These are phyloP conservation scores for Collybia mongolica DNA, from an alignment of 768 basidiomycete species.

Conservation along the genomic window DNA sequence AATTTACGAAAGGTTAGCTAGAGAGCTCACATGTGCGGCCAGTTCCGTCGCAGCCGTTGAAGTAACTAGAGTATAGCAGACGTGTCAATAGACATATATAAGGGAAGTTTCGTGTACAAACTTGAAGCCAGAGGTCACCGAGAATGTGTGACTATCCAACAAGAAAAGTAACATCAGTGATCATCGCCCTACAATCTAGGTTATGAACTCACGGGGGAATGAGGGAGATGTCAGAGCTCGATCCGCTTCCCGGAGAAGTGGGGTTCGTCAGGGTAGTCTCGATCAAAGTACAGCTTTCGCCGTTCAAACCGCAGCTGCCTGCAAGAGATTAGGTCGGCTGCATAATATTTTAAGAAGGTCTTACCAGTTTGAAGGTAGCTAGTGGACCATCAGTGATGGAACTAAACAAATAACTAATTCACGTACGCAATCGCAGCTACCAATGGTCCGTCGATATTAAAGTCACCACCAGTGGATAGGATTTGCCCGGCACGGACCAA, in stretches of 20 bases:
- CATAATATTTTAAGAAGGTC: neutral
- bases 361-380: conserved; percentile 6
- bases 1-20: neutral
- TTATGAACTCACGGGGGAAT: conserved; percentile 26
- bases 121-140: conserved; percentile 33
- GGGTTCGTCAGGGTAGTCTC: conserved; percentile 34
- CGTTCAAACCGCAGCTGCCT: conserved; percentile 32
- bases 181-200: neutral
- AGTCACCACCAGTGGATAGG: conserved; percentile 26
- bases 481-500: conserved; percentile 22
- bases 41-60: conserved; percentile 38
- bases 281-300: conserved; percentile 32
- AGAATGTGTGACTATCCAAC: conserved; percentile 25
- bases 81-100: neutral
- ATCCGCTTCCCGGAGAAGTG: conserved; percentile 26
- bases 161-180: neutral
- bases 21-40: conserved; percentile 38
- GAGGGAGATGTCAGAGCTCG: conserved; percentile 31
- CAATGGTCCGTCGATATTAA: conserved; percentile 24
- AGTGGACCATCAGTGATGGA: neutral
- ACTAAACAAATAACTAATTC: neutral
- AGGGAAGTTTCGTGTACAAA: conserved; percentile 5
- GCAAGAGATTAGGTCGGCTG: conserved; percentile 2
- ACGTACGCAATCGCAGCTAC: conserved; percentile 27
- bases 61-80: conserved; percentile 27